phyloP scores from a whole-genome alignment of 257 asterid species.

The Ehretia macrophylla region DNA sequence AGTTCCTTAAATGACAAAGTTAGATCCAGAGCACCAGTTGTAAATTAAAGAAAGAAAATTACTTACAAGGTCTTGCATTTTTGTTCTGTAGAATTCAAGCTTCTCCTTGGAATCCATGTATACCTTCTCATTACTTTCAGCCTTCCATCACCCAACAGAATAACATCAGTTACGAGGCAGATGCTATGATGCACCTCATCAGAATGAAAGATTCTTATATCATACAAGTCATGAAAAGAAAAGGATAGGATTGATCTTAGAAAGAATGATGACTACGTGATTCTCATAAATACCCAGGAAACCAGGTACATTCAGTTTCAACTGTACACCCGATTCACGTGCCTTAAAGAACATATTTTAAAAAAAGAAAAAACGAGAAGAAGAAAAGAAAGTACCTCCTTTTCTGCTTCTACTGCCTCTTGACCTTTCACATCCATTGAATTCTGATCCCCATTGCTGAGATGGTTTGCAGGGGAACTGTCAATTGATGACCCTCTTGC shows the following conservation, averaged over 20 bases:
- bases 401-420: conserved; percentile 47
- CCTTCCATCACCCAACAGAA: conserved; percentile 46
- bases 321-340: too few species aligned
- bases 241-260: not conserved
- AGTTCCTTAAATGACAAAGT: not conserved
- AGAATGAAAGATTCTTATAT: conserved; percentile 15
- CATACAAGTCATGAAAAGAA: conserved; percentile 3
- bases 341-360: too few species aligned
- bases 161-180: conserved; percentile 13
- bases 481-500: conserved; percentile 37
- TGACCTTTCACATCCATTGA: conserved; percentile 35
- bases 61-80: conserved; percentile 99
- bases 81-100: conserved; percentile 85
- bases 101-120: conserved; percentile 90
- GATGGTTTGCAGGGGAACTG: conserved; percentile 43
- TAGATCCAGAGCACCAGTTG: conserved; percentile 2
- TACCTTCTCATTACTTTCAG: conserved; percentile 64
- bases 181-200: conserved; percentile 7
- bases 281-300: not conserved
- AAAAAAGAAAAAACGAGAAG: too few species aligned
- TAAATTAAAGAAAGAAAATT: conserved; percentile 9
- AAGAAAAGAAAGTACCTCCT: conserved; percentile 38
- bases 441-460: conserved; percentile 52
- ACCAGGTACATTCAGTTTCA: too few species aligned
- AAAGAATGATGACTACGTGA: not conserved